phyloP scores from a whole-genome alignment of 1,284 basidiomycete species.

The Paramarasmius palmivorus region DNA sequence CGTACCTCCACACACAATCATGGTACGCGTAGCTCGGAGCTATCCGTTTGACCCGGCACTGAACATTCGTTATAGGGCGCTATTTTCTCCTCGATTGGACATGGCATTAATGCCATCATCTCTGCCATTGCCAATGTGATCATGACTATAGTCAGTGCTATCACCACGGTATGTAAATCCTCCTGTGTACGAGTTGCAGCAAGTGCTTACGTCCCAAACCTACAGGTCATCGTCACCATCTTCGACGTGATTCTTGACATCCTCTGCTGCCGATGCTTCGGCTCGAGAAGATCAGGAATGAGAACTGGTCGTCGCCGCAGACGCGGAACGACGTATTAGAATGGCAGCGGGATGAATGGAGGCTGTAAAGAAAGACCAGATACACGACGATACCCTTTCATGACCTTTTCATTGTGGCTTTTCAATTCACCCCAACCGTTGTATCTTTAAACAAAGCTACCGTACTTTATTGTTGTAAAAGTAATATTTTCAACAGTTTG shows the following conservation, averaged over 20 bases:
- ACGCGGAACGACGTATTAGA: not conserved
- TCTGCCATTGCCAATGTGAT: conserved; percentile 57
- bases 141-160: conserved; percentile 56
- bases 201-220: not conserved
- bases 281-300: conserved; percentile 37
- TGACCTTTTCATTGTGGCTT: not conserved
- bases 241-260: conserved; percentile 62
- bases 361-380: not conserved
- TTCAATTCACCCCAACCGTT: too few relatives aligned
- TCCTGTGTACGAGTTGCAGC: not conserved
- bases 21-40: conserved; percentile 2
- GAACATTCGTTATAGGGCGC: conserved; percentile 41
- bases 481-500: too few relatives aligned
- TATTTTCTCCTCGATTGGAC: conserved; percentile 62
- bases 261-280: conserved; percentile 59
- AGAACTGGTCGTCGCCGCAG: conserved; percentile 31
- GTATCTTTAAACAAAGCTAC: too few relatives aligned
- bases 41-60: too few relatives aligned
- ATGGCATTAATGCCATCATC: conserved; percentile 55
- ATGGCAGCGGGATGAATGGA: not conserved
- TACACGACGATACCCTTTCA: not conserved
- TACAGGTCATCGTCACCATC: conserved; percentile 61
- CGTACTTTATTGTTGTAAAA: too few relatives aligned
- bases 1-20: not conserved
- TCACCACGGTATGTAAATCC: conserved; percentile 48